A percentile compares a stretch with the other conserved stretches of the same genome.
phyloP scores from a whole-genome alignment of 2,329 filamentous ascomycete species.

The Neopestalotiopsis rosae region DNA sequence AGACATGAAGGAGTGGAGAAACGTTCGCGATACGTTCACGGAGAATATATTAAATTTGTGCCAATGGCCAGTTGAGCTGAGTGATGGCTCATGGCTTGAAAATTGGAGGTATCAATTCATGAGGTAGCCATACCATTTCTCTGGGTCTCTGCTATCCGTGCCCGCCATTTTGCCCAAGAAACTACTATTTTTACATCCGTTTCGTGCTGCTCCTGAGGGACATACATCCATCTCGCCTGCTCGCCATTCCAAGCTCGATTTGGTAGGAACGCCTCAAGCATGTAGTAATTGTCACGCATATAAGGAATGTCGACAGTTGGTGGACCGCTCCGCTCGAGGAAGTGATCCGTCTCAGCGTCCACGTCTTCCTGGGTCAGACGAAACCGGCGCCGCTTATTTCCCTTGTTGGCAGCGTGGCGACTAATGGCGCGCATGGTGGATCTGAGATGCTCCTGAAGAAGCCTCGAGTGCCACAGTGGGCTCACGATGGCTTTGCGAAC shows the following conservation, averaged over 20 bases:
- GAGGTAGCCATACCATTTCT: neutral
- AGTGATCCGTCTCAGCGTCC: constrained; percentile 51
- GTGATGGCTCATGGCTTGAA: too few species aligned
- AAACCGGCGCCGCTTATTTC: constrained; percentile 51
- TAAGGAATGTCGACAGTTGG: constrained; percentile 58
- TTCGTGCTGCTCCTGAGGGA: constrained; percentile 44
- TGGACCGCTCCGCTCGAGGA: constrained; percentile 56
- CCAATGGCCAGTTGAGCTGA: too few species aligned
- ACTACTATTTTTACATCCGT: constrained; percentile 41
- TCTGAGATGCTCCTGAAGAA: constrained; percentile 53
- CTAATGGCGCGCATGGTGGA: constrained; percentile 51
- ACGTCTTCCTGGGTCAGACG: constrained; percentile 52
- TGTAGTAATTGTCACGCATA: constrained; percentile 63
- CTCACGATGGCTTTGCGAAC: constrained; percentile 51
- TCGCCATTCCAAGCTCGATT: constrained; percentile 58
- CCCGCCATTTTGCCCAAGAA: constrained; percentile 27
- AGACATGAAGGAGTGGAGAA: neutral
- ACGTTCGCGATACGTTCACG: neutral
- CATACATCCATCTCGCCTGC: constrained; percentile 54
- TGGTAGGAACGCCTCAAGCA: constrained; percentile 62
- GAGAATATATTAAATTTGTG: too few species aligned
- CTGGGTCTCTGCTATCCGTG: neutral
- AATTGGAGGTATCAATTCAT: too few species aligned
- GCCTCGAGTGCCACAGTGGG: constrained; percentile 55
- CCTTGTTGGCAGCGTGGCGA: constrained; percentile 53